phyloP scores from a whole-genome alignment of 2,329 filamentous ascomycete species.

The Pseudogymnoascus sp. region DNA sequence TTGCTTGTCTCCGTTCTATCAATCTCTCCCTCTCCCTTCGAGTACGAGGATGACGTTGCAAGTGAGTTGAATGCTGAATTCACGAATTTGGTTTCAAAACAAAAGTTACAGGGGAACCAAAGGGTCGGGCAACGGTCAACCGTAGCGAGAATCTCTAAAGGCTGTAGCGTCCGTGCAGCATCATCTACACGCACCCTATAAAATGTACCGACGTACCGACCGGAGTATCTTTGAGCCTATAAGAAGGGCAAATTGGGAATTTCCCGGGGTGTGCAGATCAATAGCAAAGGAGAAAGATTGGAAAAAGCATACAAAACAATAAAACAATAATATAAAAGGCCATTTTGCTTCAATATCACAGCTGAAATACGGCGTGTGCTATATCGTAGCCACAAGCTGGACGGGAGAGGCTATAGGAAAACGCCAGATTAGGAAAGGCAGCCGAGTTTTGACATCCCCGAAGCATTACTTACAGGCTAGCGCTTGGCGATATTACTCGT shows the following conservation, averaged over 20 bases:
- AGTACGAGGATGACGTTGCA: not conserved
- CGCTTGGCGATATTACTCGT: conserved; percentile 2
- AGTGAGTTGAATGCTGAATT: not conserved
- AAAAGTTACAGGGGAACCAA: conserved; percentile 12
- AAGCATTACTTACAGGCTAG: conserved; percentile 4
- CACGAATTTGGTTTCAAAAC: conserved; percentile 10
- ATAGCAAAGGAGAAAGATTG: not conserved
- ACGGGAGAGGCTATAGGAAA: not conserved
- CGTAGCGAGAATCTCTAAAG: conserved; percentile 8
- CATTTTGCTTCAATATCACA: not conserved
- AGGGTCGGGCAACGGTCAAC: conserved; percentile 6
- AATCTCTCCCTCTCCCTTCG: conserved; percentile 4
- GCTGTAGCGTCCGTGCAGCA: conserved; percentile 2
- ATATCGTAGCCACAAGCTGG: not conserved
- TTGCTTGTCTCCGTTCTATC: not conserved
- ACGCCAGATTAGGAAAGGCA: not conserved
- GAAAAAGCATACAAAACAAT: not conserved
- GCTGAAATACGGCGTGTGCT: not conserved
- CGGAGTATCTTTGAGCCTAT: not conserved
- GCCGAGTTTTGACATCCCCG: conserved; percentile 5
- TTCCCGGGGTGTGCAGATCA: not conserved
- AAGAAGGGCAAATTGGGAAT: not conserved
- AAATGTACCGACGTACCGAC: not conserved
- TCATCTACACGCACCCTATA: not conserved
- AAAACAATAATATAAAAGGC: not conserved